These are phyloP conservation scores for Tripterygium wilfordii DNA, from an alignment of 177 flowering plant species.

Conservation along the genomic window DNA sequence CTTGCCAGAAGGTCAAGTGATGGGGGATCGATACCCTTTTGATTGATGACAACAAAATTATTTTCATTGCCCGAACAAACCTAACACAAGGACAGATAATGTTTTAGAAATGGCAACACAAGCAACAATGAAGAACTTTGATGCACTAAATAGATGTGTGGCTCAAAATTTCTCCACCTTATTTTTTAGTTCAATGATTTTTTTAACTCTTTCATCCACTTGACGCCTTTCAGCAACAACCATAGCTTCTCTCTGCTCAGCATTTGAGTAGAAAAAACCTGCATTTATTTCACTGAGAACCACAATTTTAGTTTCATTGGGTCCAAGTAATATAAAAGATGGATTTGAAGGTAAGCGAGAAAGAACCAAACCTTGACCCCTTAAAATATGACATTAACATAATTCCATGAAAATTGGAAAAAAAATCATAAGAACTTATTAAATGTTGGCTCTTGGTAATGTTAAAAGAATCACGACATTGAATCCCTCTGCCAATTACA, in stretches of 20 bases:
- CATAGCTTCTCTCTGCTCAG: constrained; percentile 99
- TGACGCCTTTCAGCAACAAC: constrained; percentile 94
- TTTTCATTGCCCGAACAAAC: constrained; percentile 75
- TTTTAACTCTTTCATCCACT: constrained; percentile 88
- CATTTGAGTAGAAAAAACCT: constrained; percentile 98
- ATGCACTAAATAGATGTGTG: neutral
- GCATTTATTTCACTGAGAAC: constrained; percentile 91
- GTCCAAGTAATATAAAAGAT: neutral
- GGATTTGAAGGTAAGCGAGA: too few relatives aligned
- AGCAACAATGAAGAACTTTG: neutral
- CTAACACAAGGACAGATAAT: constrained; percentile 24
- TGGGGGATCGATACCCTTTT: constrained; percentile 97
- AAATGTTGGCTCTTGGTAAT: too few relatives aligned
- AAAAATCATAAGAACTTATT: too few relatives aligned
- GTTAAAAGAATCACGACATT: too few relatives aligned
- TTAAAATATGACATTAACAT: too few relatives aligned
- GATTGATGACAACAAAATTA: constrained; percentile 91
- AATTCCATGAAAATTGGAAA: too few relatives aligned
- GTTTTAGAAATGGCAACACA: neutral
- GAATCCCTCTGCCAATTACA: neutral
- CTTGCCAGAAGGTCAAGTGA: constrained; percentile 92
- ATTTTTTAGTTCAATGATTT: constrained; percentile 85
- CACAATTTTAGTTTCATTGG: constrained; percentile 11
- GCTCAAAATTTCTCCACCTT: constrained; percentile 36
- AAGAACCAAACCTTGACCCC: too few relatives aligned